Base-by-base conservation (phyloP, 2,329 filamentous ascomycete genomes). In the Macrophomina phaseolina region DNA sequence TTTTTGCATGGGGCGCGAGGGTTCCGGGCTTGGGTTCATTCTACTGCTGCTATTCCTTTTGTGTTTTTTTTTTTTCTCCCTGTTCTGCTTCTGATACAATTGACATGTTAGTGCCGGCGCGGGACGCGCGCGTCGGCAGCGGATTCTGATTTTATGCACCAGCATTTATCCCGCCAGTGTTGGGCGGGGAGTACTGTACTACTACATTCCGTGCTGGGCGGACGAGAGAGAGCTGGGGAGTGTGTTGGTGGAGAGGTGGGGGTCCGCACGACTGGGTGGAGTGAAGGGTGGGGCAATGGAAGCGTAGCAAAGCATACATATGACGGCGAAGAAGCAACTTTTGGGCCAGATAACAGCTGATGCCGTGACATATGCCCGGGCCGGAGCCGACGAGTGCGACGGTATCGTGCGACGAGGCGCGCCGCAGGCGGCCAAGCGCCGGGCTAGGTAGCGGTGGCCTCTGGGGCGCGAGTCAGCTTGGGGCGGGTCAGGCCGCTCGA, bases 21-120 rank as follows among this genome's bases (percentile, higher is more conserved):
- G 58, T 62, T 49, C 32, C 42, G 42, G 58, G 58, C 58, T 62
- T 62, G 30, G 58, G 58, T 36, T 49, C 38, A n/a, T 71, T 69
- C 65, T 67, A 69, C 52, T 66, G 58, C 14, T 75, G 69, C 42
- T 61, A 67, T 67, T 69, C 65, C 51, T 71, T 75, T 76, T 76
- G 70, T 73, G 67, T 72, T 67, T 48, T 65, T 38, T 52, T 38
- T 66, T 72, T 67, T 18, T 18, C 18, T 18, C 18, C 18, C 40
- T 65, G 49, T 52, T 66, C 36, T 69, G 72, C 76, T 73, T 71
- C 75, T 77, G 73, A 79, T 78, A 79, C 69, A 75, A 75, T 77
- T 76, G 76, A 77, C 71, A 72, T 73, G 72, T 68, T 68, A 71
- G 70, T 48, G 58, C 38, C 69, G 53, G 36, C 7, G 53, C 53